Evolutionary conservation across 495 filamentous ascomycete genomes (phyloP).

Genomic region (Cryomyces antarcticus): DNA sequence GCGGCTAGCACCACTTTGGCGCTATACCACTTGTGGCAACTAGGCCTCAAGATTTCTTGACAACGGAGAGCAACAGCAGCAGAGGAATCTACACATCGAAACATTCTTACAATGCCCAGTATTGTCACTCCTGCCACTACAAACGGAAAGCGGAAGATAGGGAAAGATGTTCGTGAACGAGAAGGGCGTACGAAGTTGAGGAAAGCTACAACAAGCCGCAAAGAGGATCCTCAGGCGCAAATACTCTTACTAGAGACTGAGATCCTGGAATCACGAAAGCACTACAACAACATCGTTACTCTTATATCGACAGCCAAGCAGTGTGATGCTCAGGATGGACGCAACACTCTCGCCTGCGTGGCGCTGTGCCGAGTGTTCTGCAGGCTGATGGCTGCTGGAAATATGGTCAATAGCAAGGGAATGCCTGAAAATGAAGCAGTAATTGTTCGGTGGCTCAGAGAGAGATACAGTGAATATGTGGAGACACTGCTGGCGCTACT

Average conservation of each 20-base stretch:
- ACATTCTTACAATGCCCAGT: not conserved
- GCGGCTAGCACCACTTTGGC: not conserved
- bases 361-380: slow-evolving; percentile 81
- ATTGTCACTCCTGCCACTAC: not conserved
- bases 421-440: slow-evolving; percentile 51
- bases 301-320: slow-evolving; percentile 39
- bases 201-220: slow-evolving; percentile 20
- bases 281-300: slow-evolving; percentile 81
- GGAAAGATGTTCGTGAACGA: slow-evolving; percentile 21
- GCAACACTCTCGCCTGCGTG: slow-evolving; percentile 37
- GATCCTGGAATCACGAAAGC: slow-evolving; percentile 60
- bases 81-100: no score
- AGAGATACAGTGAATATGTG: slow-evolving; percentile 44
- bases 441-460: slow-evolving; percentile 60
- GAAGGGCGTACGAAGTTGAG: slow-evolving; percentile 12
- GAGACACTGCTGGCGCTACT: slow-evolving; percentile 9
- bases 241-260: slow-evolving; percentile 54
- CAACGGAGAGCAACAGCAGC: no score
- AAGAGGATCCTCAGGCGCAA: slow-evolving; percentile 25
- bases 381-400: slow-evolving; percentile 57
- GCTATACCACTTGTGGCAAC: not conserved
- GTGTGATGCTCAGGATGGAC: slow-evolving; percentile 7
- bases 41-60: no score
- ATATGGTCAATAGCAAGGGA: slow-evolving; percentile 38
- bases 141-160: slow-evolving; percentile 14